Percentiles rank a stretch among this genome's conserved stretches.
phyloP scores from a whole-genome alignment of 192 early-diverging fungal genomes.

The Chytriomyces sp. region DNA sequence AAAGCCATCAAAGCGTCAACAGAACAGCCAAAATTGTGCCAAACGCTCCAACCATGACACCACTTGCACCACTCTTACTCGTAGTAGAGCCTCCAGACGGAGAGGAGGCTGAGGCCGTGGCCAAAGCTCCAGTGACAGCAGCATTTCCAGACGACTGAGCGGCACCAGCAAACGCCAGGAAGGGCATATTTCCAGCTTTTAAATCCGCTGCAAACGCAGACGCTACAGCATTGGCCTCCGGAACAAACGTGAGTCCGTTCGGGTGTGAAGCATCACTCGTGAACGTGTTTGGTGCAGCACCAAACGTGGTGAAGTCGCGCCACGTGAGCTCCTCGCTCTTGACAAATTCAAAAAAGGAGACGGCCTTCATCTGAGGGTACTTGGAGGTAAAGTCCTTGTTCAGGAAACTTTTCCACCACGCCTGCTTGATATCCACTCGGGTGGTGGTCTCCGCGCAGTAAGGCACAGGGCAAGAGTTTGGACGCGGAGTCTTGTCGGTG shows the following conservation, averaged over 20 bases:
- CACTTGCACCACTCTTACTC: background rate
- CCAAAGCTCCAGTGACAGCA: no score
- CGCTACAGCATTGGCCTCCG: background rate
- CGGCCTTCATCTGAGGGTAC: conserved; percentile 40
- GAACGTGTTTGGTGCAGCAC: background rate
- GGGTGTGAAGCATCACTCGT: background rate
- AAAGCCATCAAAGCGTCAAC: conserved; percentile 9
- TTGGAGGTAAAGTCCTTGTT: background rate
- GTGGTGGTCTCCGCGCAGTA: background rate
- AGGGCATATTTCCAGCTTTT: conserved; percentile 2
- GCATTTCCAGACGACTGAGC: background rate
- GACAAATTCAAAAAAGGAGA: conserved; percentile 43
- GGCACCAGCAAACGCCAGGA: conserved; percentile 7
- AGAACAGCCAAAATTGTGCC: background rate
- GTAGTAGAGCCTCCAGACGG: background rate
- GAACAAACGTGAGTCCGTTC: background rate
- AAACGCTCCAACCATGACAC: conserved; percentile 3
- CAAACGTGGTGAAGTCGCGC: conserved; percentile 43
- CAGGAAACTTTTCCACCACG: conserved; percentile 27
- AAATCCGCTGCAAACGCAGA: background rate
- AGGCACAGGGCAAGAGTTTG: background rate
- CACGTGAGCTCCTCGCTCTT: conserved; percentile 41
- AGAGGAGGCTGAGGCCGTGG: background rate
- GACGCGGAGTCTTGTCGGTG: background rate
- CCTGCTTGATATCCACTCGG: conserved; percentile 30